Conservation (phyloP, 495 filamentous ascomycete species). For the Aspergillus haitiensis region DNA sequence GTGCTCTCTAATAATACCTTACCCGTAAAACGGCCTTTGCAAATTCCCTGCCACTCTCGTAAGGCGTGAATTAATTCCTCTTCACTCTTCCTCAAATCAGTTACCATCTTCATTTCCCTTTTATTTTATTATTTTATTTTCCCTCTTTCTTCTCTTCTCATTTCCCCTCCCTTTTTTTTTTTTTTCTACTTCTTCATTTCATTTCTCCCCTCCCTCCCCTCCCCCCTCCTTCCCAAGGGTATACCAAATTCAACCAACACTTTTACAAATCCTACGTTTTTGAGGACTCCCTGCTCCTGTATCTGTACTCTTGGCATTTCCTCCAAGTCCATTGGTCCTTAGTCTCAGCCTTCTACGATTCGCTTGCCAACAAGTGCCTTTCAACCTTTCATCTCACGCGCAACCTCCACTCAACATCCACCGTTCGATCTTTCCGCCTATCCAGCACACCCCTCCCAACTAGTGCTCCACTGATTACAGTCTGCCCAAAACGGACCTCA, state of each 20-base stretch:
- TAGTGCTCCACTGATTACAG: constrained; percentile 32
- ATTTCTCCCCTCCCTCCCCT: constrained; percentile 7
- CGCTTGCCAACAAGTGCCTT: constrained; percentile 28
- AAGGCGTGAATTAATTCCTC: constrained; percentile 22
- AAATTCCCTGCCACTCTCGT: constrained; percentile 20
- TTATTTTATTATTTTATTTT: constrained; percentile 5
- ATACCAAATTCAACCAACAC: constrained; percentile 4
- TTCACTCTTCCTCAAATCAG: constrained; percentile 19
- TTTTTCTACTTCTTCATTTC: constrained; percentile 14
- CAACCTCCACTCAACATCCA: constrained; percentile 35
- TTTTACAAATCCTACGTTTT: constrained; percentile 16
- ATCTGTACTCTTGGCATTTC: constrained; percentile 31
- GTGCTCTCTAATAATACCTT: constrained; percentile 14
- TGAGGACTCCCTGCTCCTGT: constrained; percentile 18
- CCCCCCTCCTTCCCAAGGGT: constrained; percentile 6
- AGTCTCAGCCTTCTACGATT: constrained; percentile 32
- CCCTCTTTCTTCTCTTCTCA: constrained; percentile 11
- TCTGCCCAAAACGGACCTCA: constrained; percentile 56
- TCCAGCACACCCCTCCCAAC: constrained; percentile 31
- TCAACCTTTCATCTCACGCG: constrained; percentile 34
- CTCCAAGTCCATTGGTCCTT: constrained; percentile 30
- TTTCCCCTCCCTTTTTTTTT: constrained; percentile 14
- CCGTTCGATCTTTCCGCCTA: constrained; percentile 33
- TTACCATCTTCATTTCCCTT: background rate
- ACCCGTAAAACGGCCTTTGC: constrained; percentile 21